phyloP scores from a whole-genome alignment of 306 rosid species.

The Psophocarpus tetragonolobus region DNA sequence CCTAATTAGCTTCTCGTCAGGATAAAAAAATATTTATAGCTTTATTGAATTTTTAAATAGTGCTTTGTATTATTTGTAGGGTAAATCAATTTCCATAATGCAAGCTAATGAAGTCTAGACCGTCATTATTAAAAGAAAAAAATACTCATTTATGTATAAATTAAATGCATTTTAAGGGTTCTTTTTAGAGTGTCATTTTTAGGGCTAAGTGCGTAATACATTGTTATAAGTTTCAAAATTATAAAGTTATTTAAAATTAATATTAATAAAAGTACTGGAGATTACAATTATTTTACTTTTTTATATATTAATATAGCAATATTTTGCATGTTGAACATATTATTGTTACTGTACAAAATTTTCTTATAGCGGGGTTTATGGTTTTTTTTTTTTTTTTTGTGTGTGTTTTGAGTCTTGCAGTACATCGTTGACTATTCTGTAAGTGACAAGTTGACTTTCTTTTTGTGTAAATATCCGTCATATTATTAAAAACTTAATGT shows the following conservation, averaged over 20 bases:
- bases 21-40: too few species aligned
- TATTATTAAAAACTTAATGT: not conserved
- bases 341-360: not conserved
- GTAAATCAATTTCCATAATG: too few species aligned
- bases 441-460: not conserved
- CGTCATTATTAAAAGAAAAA: not conserved
- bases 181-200: too few species aligned
- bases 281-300: not conserved
- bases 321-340: not conserved
- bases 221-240: not conserved
- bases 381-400: too few species aligned
- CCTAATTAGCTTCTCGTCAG: too few species aligned
- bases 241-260: not conserved
- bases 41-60: too few species aligned
- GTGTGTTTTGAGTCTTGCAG: not conserved
- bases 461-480: not conserved
- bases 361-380: not conserved
- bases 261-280: not conserved
- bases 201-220: too few species aligned
- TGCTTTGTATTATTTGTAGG: too few species aligned
- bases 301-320: not conserved
- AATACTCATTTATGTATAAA: not conserved
- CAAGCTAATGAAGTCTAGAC: not conserved
- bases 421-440: not conserved
- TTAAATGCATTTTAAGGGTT: too few species aligned